Base-by-base conservation (phyloP, 2,329 filamentous ascomycete species). In the Davidsoniella neocaledoniae region DNA sequence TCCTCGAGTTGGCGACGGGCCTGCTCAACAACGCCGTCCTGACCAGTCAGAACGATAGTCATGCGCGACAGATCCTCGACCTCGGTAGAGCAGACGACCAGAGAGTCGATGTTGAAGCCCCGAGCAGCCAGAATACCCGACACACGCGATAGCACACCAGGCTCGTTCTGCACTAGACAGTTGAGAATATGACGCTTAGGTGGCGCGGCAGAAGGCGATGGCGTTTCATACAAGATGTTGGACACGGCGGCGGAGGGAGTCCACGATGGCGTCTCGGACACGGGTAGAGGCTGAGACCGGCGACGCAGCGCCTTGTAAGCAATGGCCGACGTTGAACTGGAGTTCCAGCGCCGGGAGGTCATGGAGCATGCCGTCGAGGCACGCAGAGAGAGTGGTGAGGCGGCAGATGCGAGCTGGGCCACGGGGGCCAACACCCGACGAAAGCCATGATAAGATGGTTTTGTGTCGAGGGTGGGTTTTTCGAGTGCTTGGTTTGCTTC, bases 181-280 rank as follows among this genome's bases (percentile, higher is more conserved):
- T 98, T 98, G 67, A 98, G 81, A 62, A 98, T 78, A 68, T 98
- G 91, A 49, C 88, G 82, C 71, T 94, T 96, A 42, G 86, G 83
- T 7, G 91, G 90, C 21, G 80, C 80, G 59, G 74, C 74, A 12
- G 86, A 88, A 6, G 87, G 85, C 16, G 84, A 74, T 5, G 91
- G 91, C 2, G 88, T 96, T 74, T 98, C 91, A 73, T 98, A 98
- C 66, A 98, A 84, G 63, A 98, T 98, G 65, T 90, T 94, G 63
- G 86, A 94, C 57, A 98, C 91, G 57, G 91, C 91, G 16, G 91
- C 86, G 58, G 91, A 88, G 37, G 88, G 88, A 61, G 90, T 94
- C 73, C 86, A 86, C 9, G 86, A 73, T 25, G 82, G 74, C 50
- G 83, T 73, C 57, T 85, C 78, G 56, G 77, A 81, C 50, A 86